Evolutionary conservation across 2,329 filamentous ascomycete genomes (phyloP).

Genomic region (Chrysoporthe puriensis): DNA sequence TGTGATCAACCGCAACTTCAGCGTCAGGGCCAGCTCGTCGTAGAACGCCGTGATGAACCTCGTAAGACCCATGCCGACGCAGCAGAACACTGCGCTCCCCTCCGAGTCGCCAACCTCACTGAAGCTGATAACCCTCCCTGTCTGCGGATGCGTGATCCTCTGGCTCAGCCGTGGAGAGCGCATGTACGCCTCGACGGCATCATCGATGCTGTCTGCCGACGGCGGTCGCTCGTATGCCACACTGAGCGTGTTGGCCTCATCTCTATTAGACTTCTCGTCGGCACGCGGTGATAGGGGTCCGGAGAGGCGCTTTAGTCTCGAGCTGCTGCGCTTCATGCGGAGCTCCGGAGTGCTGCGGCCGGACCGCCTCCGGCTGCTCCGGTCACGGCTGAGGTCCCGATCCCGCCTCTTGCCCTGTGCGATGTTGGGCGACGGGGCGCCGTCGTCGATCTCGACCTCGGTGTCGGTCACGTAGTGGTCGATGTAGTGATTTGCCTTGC

Average conservation of each 20-base stretch:
- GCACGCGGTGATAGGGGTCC: constrained; percentile 47
- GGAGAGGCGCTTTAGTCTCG: constrained; percentile 62
- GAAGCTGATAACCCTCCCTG: constrained; percentile 87
- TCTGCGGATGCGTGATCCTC: constrained; percentile 83
- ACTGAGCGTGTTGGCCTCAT: constrained; percentile 31
- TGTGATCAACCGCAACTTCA: constrained; percentile 89
- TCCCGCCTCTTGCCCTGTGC: constrained; percentile 62
- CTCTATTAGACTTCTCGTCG: constrained; percentile 38
- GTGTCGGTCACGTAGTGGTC: constrained; percentile 29
- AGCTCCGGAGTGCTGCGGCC: constrained; percentile 54
- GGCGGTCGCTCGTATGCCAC: constrained; percentile 71
- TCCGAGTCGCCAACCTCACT: constrained; percentile 94
- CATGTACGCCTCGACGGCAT: constrained; percentile 84
- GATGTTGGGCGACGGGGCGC: constrained; percentile 71
- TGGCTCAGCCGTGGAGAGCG: constrained; percentile 83
- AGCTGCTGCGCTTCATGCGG: constrained; percentile 57
- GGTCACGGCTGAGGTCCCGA: constrained; percentile 51
- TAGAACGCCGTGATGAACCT: constrained; percentile 97
- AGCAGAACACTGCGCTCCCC: constrained; percentile 92
- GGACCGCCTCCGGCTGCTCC: constrained; percentile 48
- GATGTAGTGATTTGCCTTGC: constrained; percentile 20
- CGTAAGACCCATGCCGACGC: constrained; percentile 96
- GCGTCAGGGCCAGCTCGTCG: constrained; percentile 86
- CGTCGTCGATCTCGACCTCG: constrained; percentile 57
- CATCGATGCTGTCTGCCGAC: constrained; percentile 85